Conservation (phyloP, 179 eudicot species). For the Patellifolia procumbens region DNA sequence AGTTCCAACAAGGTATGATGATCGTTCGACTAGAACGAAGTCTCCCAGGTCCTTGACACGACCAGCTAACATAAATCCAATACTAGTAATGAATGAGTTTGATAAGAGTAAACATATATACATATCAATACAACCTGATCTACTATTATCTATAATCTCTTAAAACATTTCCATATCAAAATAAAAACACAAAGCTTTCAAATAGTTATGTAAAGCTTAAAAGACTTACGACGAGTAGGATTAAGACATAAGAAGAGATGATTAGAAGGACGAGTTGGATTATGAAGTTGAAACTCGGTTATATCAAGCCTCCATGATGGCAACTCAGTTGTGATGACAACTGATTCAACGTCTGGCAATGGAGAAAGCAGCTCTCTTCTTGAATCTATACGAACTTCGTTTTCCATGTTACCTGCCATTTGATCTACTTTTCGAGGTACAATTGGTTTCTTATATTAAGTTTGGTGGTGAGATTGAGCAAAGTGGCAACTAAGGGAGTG, state of each 20-base stretch:
- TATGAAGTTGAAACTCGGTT: conserved; percentile 22
- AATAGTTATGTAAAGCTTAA: background rate
- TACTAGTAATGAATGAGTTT: too few species aligned
- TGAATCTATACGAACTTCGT: conserved; percentile 29
- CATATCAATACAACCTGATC: too few species aligned
- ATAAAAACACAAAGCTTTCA: background rate
- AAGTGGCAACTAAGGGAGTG: background rate
- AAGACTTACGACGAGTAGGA: conserved; percentile 29
- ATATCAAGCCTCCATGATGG: conserved; percentile 34
- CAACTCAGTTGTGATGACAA: conserved; percentile 3
- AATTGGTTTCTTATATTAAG: background rate
- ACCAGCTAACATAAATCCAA: too few species aligned
- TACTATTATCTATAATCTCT: too few species aligned
- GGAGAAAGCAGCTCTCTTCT: conserved; percentile 38
- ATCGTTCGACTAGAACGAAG: too few species aligned
- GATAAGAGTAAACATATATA: too few species aligned
- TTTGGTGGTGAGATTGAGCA: background rate
- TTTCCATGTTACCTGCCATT: conserved; percentile 16
- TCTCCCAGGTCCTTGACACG: too few species aligned
- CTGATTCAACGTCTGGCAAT: conserved; percentile 26
- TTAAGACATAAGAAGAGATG: conserved; percentile 28
- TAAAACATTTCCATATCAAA: background rate
- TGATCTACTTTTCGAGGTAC: too few species aligned
- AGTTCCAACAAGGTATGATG: too few species aligned
- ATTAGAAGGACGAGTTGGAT: conserved; percentile 15